Conservation (phyloP, 163 green algal species). For the Scenedesmus sp. region DNA sequence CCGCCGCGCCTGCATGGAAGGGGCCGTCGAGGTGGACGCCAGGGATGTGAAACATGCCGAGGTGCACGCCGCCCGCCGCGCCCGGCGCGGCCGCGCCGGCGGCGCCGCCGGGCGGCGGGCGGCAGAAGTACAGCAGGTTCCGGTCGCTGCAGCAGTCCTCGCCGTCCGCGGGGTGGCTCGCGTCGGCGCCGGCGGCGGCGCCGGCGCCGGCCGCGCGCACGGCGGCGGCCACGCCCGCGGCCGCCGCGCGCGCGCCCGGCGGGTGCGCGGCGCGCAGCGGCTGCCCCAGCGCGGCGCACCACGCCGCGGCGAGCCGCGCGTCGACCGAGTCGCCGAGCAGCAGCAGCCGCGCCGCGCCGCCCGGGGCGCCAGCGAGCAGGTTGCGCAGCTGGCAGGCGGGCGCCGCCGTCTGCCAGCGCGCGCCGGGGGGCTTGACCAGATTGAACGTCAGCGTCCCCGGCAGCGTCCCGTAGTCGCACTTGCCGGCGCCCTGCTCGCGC, state of each 20-base stretch:
- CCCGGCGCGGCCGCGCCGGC: neutral
- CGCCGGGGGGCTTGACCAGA: neutral
- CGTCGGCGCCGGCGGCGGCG: too few species aligned
- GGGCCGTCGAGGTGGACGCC: conserved; percentile 10
- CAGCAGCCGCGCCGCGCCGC: neutral
- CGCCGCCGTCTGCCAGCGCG: conserved; percentile 1
- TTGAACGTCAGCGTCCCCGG: neutral
- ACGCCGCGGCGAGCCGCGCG: neutral
- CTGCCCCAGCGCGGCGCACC: conserved; percentile 3
- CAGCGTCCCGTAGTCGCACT: neutral
- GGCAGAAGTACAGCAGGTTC: conserved; percentile 4
- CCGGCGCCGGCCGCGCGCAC: too few species aligned
- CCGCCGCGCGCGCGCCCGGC: too few species aligned
- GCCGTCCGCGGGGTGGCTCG: neutral
- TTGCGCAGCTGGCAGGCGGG: neutral
- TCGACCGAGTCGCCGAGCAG: conserved; percentile 16
- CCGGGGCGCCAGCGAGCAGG: neutral
- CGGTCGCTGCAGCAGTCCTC: conserved; percentile 16
- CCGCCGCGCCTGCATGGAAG: conserved; percentile 3
- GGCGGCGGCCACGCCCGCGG: too few species aligned
- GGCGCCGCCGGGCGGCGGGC: neutral
- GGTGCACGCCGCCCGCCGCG: neutral
- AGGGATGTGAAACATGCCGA: conserved; percentile 8
- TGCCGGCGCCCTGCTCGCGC: neutral
- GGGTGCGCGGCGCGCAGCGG: neutral